Evolutionary conservation across 345 rosid species (phyloP), one percentile per base, ranked within the genome.

Genomic region (Acer saccharum): DNA sequence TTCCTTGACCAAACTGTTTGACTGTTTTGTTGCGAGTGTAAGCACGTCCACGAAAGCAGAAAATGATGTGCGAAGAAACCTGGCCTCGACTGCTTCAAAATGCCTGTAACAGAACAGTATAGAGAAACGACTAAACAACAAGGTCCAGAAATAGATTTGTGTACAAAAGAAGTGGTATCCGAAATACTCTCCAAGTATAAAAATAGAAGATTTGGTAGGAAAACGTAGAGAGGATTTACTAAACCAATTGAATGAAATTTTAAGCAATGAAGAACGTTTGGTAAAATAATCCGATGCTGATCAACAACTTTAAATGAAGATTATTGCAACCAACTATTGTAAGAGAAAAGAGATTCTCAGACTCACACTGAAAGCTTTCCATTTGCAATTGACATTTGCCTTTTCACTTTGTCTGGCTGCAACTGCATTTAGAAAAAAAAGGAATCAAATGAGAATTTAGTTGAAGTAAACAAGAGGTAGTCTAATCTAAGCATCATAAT

Each of bases 381-480:
- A 74, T 83, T 80, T 17, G 89, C 85, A 58, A 92, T 83, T 0
- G 91, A 83, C 93, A 94, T 89, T 61, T 81, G 76, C 84, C 95
- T 84, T 80, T 77, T 92, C 79, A 96, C 99, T 80, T 91, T 96
- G 74, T 96, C 99, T 67, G 97, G 99, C 77, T 96, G 98, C 95
- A 96, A 82, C 99, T 96, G 93, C 84, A 88, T 58, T 57, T 43
- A 18, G 18, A 25, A 80, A 43, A n/a, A n/a, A 43, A 61, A 0
- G 11, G 62, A 73, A 75, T 23, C n/a, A 43, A 66, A 71, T 76
- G 9, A 68, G 69, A 16, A 75, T 44, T 43, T 48, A 46, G 44
- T 17, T 11, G 29, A 65, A 66, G 32, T 29, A 25, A 46, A 1
- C 21, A 21, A 74, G 55, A 77, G 65, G 35, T 17, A 21, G 6